Evolutionary conservation across 1,284 basidiomycete species (phyloP), one percentile per base, ranked within the genome.

Genomic region (Cutaneotrichosporon sp.): DNA sequence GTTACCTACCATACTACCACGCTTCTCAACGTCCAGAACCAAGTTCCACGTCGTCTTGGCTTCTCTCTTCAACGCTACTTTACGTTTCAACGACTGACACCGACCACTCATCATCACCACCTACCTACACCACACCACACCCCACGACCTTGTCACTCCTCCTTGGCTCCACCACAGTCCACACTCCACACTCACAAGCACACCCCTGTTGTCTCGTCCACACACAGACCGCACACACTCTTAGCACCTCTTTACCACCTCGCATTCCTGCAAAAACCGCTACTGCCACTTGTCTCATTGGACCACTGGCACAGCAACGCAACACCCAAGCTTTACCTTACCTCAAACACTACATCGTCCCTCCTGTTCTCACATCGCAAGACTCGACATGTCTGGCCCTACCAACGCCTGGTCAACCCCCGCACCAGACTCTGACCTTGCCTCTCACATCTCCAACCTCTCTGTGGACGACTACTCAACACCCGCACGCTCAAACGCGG

Each of bases 381-480:
- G 10, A 41, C 16, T 14, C 33, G 3, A 14, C 20, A 55, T 55
- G 53, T 42, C 53, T 16, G 32, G 38, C 35, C 26, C 49, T 17
- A 37, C 44, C 12, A 26, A 41, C 37, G 19, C 53, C 14, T 55
- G 49, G 41, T 51, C 49, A 12, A 16, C 43, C n/a, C 38, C 53
- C 4, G 8, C 44, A 17, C 12, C 49, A 19, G 50, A 48, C 17
- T 31, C 45, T 31, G 49, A 51, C 46, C 46, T 57, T 29, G 20
- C 47, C 22, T 20, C 39, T 12, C 53, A 52, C 29, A 33, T 52
- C 41, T 43, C 35, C 11, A 37, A n/a, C 11, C 53, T 55, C 24
- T 44, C 44, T n/a, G 38, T 55, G 11, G 57, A 54, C 19, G 47
- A 52, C 24, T 52, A 38, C 10, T 22, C 44, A n/a, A 25, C 49